Conservation (phyloP, 148 eudicot genomes). For the Beta vulgaris region DNA sequence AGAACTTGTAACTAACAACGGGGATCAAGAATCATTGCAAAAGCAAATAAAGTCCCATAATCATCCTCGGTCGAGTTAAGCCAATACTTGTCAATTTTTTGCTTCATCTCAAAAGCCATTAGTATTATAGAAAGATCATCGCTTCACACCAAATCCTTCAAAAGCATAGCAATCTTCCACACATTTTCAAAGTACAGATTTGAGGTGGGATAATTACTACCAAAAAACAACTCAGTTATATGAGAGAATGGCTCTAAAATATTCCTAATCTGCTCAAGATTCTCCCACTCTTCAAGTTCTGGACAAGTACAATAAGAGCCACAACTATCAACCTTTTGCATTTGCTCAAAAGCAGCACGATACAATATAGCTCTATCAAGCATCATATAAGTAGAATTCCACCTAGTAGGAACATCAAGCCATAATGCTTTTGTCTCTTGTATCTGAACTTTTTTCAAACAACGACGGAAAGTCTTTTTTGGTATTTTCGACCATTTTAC, state of each 20-base stretch:
- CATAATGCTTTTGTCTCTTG: no score
- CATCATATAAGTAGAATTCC: no score
- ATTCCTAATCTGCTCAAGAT: not conserved
- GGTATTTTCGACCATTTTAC: no score
- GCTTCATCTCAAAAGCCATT: not conserved
- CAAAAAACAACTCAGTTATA: conserved; percentile 16
- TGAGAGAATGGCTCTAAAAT: conserved; percentile 10
- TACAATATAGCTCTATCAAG: no score
- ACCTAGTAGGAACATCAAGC: no score
- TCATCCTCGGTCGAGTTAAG: not conserved
- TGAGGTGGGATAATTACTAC: conserved; percentile 14
- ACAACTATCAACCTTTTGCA: no score
- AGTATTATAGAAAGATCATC: not conserved
- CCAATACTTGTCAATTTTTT: conserved; percentile 4
- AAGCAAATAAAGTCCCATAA: conserved; percentile 10
- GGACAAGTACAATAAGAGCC: no score
- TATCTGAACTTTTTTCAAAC: no score
- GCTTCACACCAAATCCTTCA: not conserved
- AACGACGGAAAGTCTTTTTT: no score
- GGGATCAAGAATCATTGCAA: conserved; percentile 16
- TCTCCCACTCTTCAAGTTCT: no score
- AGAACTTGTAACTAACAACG: not conserved
- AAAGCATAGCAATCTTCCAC: not conserved
- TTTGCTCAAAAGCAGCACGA: no score
- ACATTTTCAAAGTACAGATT: conserved; percentile 19